Evolutionary conservation across 805 yeast genomes (phyloP).

Genomic region (Barnettozyma vustinii): DNA sequence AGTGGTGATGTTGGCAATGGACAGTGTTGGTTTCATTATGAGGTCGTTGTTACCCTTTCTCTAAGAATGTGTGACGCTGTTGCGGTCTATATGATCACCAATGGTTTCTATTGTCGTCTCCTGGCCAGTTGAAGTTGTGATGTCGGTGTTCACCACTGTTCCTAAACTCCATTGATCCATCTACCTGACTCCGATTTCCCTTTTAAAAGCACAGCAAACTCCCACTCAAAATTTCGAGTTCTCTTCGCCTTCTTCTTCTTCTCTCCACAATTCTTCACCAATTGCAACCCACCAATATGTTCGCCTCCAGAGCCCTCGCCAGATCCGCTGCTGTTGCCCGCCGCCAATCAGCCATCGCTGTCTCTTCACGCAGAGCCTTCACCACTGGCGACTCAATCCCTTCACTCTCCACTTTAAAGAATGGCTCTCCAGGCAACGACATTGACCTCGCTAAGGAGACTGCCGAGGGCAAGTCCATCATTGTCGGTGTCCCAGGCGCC

Average conservation of each 20-base stretch:
- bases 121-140: background rate
- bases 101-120: slow-evolving; percentile 1
- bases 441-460: slow-evolving; percentile 49
- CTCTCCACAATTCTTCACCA: background rate
- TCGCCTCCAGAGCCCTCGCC: background rate
- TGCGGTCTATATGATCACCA: background rate
- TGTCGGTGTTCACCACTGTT: background rate
- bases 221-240: background rate
- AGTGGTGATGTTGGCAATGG: background rate
- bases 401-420: slow-evolving; percentile 43
- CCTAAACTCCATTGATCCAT: background rate
- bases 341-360: slow-evolving; percentile 16
- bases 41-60: background rate
- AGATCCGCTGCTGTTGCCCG: background rate
- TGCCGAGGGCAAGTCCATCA: slow-evolving; percentile 43
- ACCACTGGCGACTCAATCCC: slow-evolving; percentile 61
- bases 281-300: background rate
- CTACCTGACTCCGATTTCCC: background rate
- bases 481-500: slow-evolving; percentile 70
- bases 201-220: background rate
- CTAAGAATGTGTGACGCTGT: background rate
- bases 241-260: background rate
- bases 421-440: slow-evolving; percentile 59
- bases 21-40: background rate
- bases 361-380: slow-evolving; percentile 27